Evolutionary conservation across 1,139 yeast genomes (phyloP).

Genomic region (Sugiyamaella pinicola): DNA sequence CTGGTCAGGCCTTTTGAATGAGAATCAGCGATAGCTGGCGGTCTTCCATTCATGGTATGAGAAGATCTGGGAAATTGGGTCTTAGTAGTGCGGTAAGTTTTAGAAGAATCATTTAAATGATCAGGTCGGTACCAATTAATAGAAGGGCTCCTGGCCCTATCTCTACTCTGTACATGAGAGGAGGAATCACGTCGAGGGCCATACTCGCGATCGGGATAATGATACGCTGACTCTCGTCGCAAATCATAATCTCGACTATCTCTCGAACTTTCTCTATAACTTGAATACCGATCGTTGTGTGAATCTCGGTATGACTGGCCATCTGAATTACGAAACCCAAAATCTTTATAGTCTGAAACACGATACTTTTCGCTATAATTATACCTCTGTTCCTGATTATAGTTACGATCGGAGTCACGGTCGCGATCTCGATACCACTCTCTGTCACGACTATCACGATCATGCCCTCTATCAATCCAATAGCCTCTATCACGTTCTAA

Average conservation of each 20-base stretch:
- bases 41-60: not conserved
- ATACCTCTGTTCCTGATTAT: not conserved
- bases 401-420: not conserved
- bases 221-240: not conserved
- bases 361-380: not conserved
- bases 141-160: not conserved
- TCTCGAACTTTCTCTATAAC: not conserved
- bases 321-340: not conserved
- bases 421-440: slow-evolving; percentile 13
- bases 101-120: not conserved
- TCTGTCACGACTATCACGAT: not conserved
- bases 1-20: too few relatives aligned
- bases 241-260: not conserved
- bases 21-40: not conserved
- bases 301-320: not conserved
- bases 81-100: not conserved
- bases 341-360: not conserved
- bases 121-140: not conserved
- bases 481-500: not conserved
- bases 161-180: not conserved
- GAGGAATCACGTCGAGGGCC: not conserved
- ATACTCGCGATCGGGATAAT: not conserved
- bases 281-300: not conserved
- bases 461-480: not conserved
- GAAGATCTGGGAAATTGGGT: not conserved